Base-by-base conservation (phyloP, 2,329 filamentous ascomycete genomes). In the Fusarium metavorans region DNA sequence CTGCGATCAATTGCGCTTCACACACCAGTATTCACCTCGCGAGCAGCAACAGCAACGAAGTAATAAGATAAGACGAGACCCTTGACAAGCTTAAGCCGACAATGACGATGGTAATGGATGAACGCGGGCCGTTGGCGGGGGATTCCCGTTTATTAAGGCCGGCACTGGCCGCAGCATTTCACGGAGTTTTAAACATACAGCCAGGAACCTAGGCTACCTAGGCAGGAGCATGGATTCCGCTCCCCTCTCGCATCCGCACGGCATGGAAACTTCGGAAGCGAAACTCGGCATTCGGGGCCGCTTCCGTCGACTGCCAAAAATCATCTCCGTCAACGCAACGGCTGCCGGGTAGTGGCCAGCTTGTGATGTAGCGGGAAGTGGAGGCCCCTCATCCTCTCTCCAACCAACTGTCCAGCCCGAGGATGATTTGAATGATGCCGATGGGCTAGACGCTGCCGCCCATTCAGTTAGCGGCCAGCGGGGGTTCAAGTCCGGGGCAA, bases 401-500 rank as follows among this genome's bases (percentile, higher is more conserved):
- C 10, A 50, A 50, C 45, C 45, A 52, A 52, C 48, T 52, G 48
- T 30, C 5, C 48, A 52, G 48, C 32, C 71, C 75, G 73, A 73
- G 72, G 72, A 74, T 71, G 67, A 45, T 52, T 52, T 52, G 48
- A 32, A 54, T 54, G 50, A 32, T 54, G 50, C 50, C 50, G 50
- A 54, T 54, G 27, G 50, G 18, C 27, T 52, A 11, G 48, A 37
- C 52, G 30, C 30, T 10, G 30, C 30, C 30, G 54, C 54, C 9
- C 9, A 27, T 57, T 37, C 39, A 62, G 62, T 34, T 59, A 73
- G 73, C 37, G 62, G 50, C 27, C 35, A 61, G 75, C 75, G 76
- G 76, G 76, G 76, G 72, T 50, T 27, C 74, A 78, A 77, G 70
- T 77, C 76, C 76, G 70, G 76, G 64, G 66, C 50, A 54, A 64